Conservation (phyloP, 768 basidiomycete genomes). For the Lactarius pseudohatsudake region DNA sequence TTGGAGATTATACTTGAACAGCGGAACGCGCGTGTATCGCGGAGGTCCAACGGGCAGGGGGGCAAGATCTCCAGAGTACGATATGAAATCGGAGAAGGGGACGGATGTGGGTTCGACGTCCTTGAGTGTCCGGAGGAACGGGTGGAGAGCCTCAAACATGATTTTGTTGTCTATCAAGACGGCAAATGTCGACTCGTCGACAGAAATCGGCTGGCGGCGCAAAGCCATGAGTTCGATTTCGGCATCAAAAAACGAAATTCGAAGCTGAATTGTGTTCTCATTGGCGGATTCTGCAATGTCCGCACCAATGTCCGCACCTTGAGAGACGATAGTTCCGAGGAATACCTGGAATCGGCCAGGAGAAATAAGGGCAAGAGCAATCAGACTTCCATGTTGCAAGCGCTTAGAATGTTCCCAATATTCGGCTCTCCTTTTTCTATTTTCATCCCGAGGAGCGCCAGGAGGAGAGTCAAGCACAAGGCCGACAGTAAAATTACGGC, state of each 20-base stretch:
- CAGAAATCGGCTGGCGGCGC: conserved; percentile 38
- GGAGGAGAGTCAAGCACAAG: conserved; percentile 55
- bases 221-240: conserved; percentile 50
- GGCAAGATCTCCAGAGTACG: conserved; percentile 8
- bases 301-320: conserved; percentile 41
- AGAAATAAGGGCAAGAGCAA: conserved; percentile 51
- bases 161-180: conserved; percentile 28
- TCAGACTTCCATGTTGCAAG: conserved; percentile 60
- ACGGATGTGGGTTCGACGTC: conserved; percentile 24
- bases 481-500: conserved; percentile 50
- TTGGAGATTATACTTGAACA: conserved; percentile 55
- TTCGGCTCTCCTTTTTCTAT: conserved; percentile 41
- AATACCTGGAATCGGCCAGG: conserved; percentile 37
- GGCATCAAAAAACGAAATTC: conserved; percentile 64
- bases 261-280: conserved; percentile 42
- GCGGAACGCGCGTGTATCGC: conserved; percentile 37
- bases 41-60: conserved; percentile 10
- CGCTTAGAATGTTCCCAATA: conserved; percentile 69
- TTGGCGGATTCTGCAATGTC: conserved; percentile 50
- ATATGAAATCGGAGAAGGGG: conserved; percentile 22
- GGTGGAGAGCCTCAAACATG: conserved; percentile 23
- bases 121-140: conserved; percentile 27
- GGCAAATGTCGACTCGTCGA: conserved; percentile 22
- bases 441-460: conserved; percentile 48
- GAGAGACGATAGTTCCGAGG: conserved; percentile 54